A percentile compares a stretch with the other conserved stretches of the same genome.
These are phyloP conservation scores for Ramaria sp. DNA, from an alignment of 768 basidiomycete genomes.

Conservation along the genomic window DNA sequence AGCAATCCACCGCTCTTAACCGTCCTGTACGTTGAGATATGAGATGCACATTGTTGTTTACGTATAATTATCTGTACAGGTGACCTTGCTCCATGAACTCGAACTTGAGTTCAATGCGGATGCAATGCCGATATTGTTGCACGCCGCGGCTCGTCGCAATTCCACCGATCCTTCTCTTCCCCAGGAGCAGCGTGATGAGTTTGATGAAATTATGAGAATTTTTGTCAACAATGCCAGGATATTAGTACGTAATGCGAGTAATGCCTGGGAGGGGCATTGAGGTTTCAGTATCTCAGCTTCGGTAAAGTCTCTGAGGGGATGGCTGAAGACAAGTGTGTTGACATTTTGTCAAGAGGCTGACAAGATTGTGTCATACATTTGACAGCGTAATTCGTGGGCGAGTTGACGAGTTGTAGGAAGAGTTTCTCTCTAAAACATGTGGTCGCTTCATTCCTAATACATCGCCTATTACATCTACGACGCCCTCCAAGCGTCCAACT, in stretches of 20 bases:
- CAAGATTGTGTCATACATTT: too few relatives aligned
- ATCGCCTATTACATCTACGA: conserved; percentile 42
- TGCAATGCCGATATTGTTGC: conserved; percentile 57
- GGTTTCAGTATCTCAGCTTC: too few relatives aligned
- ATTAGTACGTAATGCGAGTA: conserved; percentile 61
- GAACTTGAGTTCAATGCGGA: conserved; percentile 63
- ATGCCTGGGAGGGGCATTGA: background rate
- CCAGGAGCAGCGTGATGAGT: conserved; percentile 60
- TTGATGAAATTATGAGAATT: conserved; percentile 85
- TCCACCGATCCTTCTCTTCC: conserved; percentile 35
- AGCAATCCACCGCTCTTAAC: conserved; percentile 35
- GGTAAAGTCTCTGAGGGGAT: too few relatives aligned
- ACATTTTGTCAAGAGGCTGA: too few relatives aligned
- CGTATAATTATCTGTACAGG: background rate
- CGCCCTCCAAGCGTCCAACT: conserved; percentile 51
- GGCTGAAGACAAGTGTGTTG: too few relatives aligned
- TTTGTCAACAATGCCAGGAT: conserved; percentile 92
- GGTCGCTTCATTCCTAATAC: background rate
- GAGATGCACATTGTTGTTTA: background rate
- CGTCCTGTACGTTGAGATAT: conserved; percentile 33
- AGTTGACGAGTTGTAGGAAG: too few relatives aligned
- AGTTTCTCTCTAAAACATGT: too few relatives aligned
- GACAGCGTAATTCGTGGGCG: too few relatives aligned
- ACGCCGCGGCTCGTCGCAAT: conserved; percentile 57
- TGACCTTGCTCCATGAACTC: conserved; percentile 58